Conservation (phyloP, 1,139 yeast species). For the Suhomyces wounanorum region DNA sequence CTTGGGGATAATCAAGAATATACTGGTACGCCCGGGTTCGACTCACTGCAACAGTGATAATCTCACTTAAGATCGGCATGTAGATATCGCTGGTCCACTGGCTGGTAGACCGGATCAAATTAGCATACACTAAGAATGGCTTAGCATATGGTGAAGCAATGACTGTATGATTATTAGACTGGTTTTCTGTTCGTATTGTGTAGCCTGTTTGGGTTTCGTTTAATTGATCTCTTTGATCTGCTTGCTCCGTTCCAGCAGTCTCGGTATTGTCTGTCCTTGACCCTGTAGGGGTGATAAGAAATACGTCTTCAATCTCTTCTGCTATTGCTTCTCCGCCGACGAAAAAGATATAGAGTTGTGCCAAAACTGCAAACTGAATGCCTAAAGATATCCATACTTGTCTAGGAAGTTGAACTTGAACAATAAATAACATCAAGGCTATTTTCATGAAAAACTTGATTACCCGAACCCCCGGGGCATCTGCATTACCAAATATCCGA, state of each 20-base stretch:
- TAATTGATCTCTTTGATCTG: background rate
- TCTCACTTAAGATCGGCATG: conserved; percentile 14
- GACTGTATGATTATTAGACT: background rate
- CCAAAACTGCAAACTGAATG: background rate
- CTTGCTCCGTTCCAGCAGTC: background rate
- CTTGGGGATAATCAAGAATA: conserved; percentile 15
- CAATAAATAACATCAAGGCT: background rate
- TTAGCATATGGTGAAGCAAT: background rate
- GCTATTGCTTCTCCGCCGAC: conserved; percentile 15
- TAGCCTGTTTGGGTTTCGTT: background rate
- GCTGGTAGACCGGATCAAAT: conserved; percentile 13
- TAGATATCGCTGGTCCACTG: conserved; percentile 8
- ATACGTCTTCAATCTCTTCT: conserved; percentile 14
- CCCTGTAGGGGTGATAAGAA: background rate
- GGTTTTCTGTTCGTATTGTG: background rate
- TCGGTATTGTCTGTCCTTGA: background rate
- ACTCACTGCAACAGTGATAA: conserved; percentile 21
- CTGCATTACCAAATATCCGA: background rate
- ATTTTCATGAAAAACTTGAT: background rate
- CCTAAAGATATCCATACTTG: background rate
- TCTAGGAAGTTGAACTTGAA: background rate
- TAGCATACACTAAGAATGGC: background rate
- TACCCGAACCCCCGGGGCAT: background rate
- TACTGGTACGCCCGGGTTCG: conserved; percentile 31
- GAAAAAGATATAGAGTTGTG: conserved; percentile 16